Evolutionary conservation across 108 stramenopile genomes (phyloP), one percentile per base, ranked within the genome.

Genomic region (Aurantiochytrium sp.): DNA sequence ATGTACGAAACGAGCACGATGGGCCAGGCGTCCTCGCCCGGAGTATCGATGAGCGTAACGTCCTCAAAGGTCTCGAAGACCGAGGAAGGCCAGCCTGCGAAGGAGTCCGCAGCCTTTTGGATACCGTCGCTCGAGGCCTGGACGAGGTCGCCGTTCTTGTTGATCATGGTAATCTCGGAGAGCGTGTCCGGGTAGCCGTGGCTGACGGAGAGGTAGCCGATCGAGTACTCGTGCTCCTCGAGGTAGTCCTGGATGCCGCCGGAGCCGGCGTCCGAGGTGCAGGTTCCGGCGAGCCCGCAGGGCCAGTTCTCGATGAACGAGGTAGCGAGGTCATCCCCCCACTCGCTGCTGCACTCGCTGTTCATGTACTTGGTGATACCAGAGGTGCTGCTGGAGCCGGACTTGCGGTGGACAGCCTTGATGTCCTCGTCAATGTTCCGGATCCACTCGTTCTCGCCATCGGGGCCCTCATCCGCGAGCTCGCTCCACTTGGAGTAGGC

Each of bases 141-240:
- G 69, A 95, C 81, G 81, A 93, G 93, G 17, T 55, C 85, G 37
- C 94, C 94, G 65, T 92, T 92, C 4, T 86, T 89, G 88, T 97
- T 97, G 85, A 73, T 37, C 48, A 97, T 54, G 15, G 92, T 88
- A 42, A 97, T 94, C 90, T 96, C 95, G 1, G 55, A 55, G 54
- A 96, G 69, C n/a, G 87, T 88, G 37, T 94, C 95, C 27, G 90
- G 89, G 54, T 90, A 89, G 86, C 95, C 96, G 73, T 97, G 96
- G 17, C 95, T 95, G 48, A 92, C 86, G 54, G 95, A 95, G 85
- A 96, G 92, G 92, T 95, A 96, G 4, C 95, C 96, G 55, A 96
- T 95, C 22, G 95, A 89, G 37, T 94, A 94, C 22, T 52, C 86
- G 54, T 89, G 94, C 2, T 91, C 91, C 3, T 73, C 39, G 52